Base-by-base conservation (phyloP, 1,139 yeast species). In the Pneumocystis wakefieldiae region DNA sequence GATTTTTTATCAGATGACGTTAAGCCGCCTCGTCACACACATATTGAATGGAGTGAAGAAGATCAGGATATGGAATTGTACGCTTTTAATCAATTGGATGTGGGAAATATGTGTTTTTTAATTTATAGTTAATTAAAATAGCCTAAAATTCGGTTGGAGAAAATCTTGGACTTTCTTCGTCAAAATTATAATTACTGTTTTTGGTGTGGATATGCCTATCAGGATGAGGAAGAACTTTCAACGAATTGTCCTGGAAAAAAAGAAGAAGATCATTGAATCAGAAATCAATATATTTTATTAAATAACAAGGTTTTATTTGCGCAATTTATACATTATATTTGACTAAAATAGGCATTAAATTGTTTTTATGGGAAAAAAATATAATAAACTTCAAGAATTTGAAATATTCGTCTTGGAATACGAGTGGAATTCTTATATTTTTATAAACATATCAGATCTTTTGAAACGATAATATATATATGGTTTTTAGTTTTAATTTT, bases 121-220 rank as follows among this genome's bases (percentile, higher is more conserved):
- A 29, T 42, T 59, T 36, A 63, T 63, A 48, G 32, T 19, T 32
- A 28, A 29, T 14, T 37, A 42, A 29, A 61, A 42, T 48, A 48
- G 32, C 58, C 60, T 7, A 38, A 38, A 14, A 73, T 75, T 55
- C 73, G 71, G 62, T 65, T 77, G 10, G 67, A 66, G 41, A 69
- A 69, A 39, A 65, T 78, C 10, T 69, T 75, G 38, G 66, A 68
- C 7, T 77, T 76, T 64, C 70, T 80, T 28, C 73, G 83, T 19
- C 67, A 73, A 0, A 71, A 71, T 37, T 75, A 74, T 64, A 67
- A 68, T 64, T 81, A 77, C 68, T 81, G 85, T 67, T 78, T 74
- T 67, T 81, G 75, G 72, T 81, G 85, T 68, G 83, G 83, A 0
- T 69, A 70, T 10, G 68, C 67, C 57, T 81, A 76, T 67, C 69